A percentile compares a stretch with the other conserved stretches of the same genome.
These are phyloP conservation scores for Ophiocordyceps unilateralis DNA, from an alignment of 2,329 filamentous ascomycete genomes.

Conservation along the genomic window DNA sequence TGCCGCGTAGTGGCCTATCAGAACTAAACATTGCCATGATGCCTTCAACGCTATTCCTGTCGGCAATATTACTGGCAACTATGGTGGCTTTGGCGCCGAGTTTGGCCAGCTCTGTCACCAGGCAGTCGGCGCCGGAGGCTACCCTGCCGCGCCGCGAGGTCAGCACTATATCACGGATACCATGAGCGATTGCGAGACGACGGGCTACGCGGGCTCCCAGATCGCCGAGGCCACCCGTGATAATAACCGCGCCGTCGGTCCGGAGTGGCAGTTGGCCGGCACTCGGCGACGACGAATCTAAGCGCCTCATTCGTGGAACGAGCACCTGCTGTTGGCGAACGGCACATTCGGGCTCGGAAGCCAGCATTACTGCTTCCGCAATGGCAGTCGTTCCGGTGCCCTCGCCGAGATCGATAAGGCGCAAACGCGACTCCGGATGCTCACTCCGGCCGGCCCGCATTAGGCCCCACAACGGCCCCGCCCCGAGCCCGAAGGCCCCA, in stretches of 20 bases:
- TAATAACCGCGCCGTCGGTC: constrained; percentile 4
- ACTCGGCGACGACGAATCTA: background rate
- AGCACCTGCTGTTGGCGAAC: constrained; percentile 3
- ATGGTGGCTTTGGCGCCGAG: constrained; percentile 4
- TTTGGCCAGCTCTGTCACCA: constrained; percentile 3
- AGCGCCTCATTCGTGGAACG: constrained; percentile 4
- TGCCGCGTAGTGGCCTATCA: constrained; percentile 3
- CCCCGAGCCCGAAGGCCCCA: constrained; percentile 1
- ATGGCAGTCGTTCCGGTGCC: background rate
- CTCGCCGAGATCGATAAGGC: constrained; percentile 4
- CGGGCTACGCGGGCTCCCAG: constrained; percentile 4
- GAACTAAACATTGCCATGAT: constrained; percentile 3
- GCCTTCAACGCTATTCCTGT: constrained; percentile 1
- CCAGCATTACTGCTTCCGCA: background rate
- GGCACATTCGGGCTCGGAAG: constrained; percentile 4
- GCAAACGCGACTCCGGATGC: constrained; percentile 4
- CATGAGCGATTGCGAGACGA: constrained; percentile 3
- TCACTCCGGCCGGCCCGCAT: constrained; percentile 6
- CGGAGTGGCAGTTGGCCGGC: constrained; percentile 1
- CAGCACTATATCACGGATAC: constrained; percentile 4
- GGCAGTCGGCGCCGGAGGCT: constrained; percentile 1
- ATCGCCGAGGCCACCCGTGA: constrained; percentile 5
- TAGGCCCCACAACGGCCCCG: constrained; percentile 5
- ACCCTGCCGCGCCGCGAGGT: constrained; percentile 3
- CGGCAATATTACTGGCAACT: constrained; percentile 3